Conservation (phyloP, 2,329 filamentous ascomycete species). For the Ophiostoma himal-ulmi region DNA sequence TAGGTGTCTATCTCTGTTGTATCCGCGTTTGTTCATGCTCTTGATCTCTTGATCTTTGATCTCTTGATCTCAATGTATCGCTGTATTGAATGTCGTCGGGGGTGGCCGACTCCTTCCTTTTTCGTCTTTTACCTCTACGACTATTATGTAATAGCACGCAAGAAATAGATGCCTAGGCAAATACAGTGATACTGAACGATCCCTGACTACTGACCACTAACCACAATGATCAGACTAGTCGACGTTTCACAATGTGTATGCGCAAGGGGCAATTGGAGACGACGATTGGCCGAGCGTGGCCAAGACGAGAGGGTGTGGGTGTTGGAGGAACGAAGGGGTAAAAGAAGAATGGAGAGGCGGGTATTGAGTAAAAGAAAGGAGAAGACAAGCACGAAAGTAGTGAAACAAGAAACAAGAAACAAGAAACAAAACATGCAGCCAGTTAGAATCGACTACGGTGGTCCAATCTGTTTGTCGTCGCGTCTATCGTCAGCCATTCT, state of each 20-base stretch:
- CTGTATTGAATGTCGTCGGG: background rate
- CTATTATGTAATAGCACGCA: background rate
- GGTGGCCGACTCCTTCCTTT: background rate
- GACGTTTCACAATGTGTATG: conserved; percentile 20
- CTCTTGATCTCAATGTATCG: background rate
- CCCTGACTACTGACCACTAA: background rate
- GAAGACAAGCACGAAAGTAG: background rate
- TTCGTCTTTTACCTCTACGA: background rate
- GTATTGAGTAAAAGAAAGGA: background rate
- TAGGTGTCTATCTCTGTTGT: background rate
- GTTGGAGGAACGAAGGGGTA: background rate
- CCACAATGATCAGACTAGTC: background rate
- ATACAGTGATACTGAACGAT: background rate
- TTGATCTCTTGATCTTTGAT: background rate
- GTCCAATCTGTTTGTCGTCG: conserved; percentile 8
- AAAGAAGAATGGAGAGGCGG: background rate
- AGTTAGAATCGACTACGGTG: background rate
- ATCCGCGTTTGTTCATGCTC: background rate
- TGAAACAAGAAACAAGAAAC: conserved; percentile 8
- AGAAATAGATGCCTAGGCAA: background rate
- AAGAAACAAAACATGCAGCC: conserved; percentile 3
- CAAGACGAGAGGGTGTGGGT: background rate
- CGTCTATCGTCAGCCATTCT: background rate
- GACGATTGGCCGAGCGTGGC: background rate
- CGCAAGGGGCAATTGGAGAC: conserved; percentile 6